phyloP scores from a whole-genome alignment of 345 rosid species.

The Atalantia buxifolia region DNA sequence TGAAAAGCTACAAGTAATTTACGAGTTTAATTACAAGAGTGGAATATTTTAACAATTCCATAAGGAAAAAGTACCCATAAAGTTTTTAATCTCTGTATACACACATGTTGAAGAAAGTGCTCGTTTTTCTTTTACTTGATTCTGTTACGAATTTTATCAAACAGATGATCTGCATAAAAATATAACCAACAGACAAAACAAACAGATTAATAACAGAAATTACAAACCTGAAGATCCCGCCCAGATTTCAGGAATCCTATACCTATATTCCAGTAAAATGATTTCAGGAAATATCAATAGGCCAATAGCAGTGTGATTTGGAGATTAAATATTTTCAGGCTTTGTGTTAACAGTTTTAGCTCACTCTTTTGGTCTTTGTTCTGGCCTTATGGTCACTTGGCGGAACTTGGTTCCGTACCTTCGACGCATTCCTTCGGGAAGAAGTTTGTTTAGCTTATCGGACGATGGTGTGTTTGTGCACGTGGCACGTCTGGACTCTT shows the following conservation, averaged over 20 bases:
- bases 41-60: background rate
- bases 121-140: background rate
- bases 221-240: background rate
- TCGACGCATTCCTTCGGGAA: background rate
- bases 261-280: too few species aligned
- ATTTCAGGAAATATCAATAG: too few species aligned
- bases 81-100: background rate
- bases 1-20: background rate
- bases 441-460: background rate
- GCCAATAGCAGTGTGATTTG: background rate
- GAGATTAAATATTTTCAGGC: too few species aligned
- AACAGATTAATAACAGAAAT: background rate
- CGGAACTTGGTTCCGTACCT: too few species aligned
- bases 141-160: background rate
- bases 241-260: too few species aligned
- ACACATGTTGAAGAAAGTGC: background rate
- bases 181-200: background rate
- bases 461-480: background rate
- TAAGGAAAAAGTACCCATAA: background rate
- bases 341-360: background rate
- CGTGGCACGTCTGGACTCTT: background rate
- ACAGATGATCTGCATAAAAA: background rate
- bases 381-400: too few species aligned
- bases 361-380: background rate
- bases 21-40: background rate